Percentiles rank a stretch among this genome's conserved stretches.
Conservation (phyloP, 2,329 filamentous ascomycete species). For the Alternaria incomplexa region DNA sequence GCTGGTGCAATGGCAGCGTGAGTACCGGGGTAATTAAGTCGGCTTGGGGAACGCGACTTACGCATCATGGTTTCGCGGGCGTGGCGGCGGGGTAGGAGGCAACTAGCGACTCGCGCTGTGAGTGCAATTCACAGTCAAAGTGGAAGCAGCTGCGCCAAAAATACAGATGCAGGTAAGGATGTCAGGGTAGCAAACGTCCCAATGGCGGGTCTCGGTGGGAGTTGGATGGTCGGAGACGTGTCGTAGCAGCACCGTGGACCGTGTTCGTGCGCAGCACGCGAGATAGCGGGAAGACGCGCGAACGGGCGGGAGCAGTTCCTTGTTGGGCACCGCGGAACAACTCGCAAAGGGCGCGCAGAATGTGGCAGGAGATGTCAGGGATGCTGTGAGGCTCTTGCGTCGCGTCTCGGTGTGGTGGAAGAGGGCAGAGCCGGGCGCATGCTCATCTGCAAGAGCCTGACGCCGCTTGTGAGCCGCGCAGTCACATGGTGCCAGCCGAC, state of each 20-base stretch:
- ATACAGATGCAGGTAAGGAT: background rate
- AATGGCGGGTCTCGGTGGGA: conserved; percentile 1
- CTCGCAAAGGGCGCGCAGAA: conserved; percentile 5
- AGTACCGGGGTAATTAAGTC: conserved; percentile 9
- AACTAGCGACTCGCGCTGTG: conserved; percentile 15
- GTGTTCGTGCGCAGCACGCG: conserved; percentile 15
- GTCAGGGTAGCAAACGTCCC: background rate
- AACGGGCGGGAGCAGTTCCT: conserved; percentile 16
- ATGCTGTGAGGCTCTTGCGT: conserved; percentile 1
- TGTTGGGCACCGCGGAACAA: conserved; percentile 2
- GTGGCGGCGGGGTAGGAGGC: conserved; percentile 24
- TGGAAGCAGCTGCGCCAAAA: background rate
- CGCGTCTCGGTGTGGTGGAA: conserved; percentile 27
- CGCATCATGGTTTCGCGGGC: conserved; percentile 17
- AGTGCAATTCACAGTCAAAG: background rate
- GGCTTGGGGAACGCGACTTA: conserved; percentile 26
- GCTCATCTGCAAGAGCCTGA: conserved; percentile 16
- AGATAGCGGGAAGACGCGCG: conserved; percentile 24
- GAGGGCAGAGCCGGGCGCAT: conserved; percentile 8
- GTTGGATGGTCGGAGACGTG: conserved; percentile 13
- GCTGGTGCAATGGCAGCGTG: conserved; percentile 27
- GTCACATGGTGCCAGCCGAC: conserved; percentile 24
- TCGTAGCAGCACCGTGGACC: conserved; percentile 7
- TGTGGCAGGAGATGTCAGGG: conserved; percentile 12
- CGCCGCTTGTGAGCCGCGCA: conserved; percentile 23